Evolutionary conservation across 495 filamentous ascomycete species (phyloP).

Genomic region (Peziza echinospora): DNA sequence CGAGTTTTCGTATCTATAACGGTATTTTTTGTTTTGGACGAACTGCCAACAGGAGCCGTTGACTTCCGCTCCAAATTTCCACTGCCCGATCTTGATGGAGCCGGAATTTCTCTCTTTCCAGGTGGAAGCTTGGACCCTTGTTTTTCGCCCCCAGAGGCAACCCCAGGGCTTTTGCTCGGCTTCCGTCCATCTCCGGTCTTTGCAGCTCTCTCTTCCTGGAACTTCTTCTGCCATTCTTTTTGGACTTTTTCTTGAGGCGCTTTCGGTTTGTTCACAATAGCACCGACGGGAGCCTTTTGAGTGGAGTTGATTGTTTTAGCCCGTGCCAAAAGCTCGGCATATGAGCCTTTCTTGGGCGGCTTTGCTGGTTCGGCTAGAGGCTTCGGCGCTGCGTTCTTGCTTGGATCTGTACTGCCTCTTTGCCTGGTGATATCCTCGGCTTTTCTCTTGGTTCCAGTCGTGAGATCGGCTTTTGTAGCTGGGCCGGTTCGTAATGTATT

Average conservation of each 20-base stretch:
- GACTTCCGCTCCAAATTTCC: constrained; percentile 1
- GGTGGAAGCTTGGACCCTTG: background rate
- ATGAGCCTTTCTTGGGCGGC: constrained; percentile 12
- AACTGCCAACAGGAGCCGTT: background rate
- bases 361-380: constrained; percentile 4
- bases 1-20: background rate
- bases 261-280: constrained; percentile 16
- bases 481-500: no score
- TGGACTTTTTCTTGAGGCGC: constrained; percentile 12
- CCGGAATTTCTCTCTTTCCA: no score
- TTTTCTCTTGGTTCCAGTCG: background rate
- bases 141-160: constrained; percentile 14
- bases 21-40: background rate
- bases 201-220: constrained; percentile 12
- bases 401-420: no score
- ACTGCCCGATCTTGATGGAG: constrained; percentile 6
- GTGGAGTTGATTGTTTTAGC: constrained; percentile 12
- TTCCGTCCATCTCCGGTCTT: constrained; percentile 9
- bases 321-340: constrained; percentile 11
- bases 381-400: background rate
- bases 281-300: constrained; percentile 12
- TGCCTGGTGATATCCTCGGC: no score
- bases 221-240: constrained; percentile 17
- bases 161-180: constrained; percentile 16
- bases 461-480: no score